Conservation (phyloP, 257 asterid genomes). For the Cruciata laevipes region DNA sequence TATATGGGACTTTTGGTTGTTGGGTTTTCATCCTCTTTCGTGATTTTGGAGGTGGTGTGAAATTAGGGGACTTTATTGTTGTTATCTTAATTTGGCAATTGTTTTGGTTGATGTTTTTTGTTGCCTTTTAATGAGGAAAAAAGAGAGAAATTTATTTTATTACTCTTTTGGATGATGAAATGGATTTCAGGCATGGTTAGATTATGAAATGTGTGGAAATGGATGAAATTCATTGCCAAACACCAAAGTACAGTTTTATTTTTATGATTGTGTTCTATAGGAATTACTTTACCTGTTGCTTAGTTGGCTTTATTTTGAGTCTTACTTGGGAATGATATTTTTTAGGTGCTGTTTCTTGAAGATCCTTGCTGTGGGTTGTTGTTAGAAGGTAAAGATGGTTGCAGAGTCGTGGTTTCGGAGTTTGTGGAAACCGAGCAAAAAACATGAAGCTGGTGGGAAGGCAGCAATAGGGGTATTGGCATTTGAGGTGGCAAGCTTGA, state of each 20-base stretch:
- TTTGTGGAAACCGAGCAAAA: slow-evolving; percentile 57
- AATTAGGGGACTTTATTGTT: not conserved
- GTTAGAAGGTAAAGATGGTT: slow-evolving; percentile 46
- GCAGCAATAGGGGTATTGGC: slow-evolving; percentile 68
- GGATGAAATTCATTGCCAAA: not conserved
- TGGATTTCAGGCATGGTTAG: not conserved
- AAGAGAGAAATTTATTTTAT: not conserved
- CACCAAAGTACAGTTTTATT: not conserved
- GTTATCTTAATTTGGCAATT: not conserved
- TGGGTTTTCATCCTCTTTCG: not conserved
- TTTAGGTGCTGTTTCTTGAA: slow-evolving; percentile 22
- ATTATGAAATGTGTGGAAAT: not conserved
- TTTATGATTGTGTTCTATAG: not conserved
- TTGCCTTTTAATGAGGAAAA: not conserved
- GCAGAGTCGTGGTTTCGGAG: slow-evolving; percentile 72
- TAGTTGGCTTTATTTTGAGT: not conserved
- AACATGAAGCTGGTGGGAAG: slow-evolving; percentile 43
- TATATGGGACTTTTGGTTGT: not conserved
- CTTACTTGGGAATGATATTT: slow-evolving; percentile 8
- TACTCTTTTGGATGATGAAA: not conserved
- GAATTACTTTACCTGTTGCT: not conserved
- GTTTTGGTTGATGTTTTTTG: not conserved
- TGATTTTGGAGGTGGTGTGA: not conserved
- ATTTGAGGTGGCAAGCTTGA: slow-evolving; percentile 81
- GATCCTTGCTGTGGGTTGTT: slow-evolving; percentile 8